Base-by-base conservation (phyloP, 2,329 filamentous ascomycete genomes). In the Colletotrichum sp. region DNA sequence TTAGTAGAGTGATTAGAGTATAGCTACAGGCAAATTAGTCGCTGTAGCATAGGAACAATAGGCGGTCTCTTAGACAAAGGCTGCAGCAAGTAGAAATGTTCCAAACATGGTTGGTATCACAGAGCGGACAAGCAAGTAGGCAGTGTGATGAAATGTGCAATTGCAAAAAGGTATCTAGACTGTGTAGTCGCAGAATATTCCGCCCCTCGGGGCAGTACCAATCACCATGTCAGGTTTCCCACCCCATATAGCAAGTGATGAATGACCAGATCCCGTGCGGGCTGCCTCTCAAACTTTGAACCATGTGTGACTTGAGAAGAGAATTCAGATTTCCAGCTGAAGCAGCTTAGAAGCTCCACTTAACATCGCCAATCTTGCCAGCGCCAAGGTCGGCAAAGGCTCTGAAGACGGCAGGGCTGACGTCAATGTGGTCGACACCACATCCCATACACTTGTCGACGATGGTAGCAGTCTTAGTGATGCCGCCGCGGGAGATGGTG, bases 401-500 rank as follows among this genome's bases (percentile, higher is more conserved):
- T 11, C 25, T 60, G 44, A 78, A 78, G 8, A 77, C 44, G 5
- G 67, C 48, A 25, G 69, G 68, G 27, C 64, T 75, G 34, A 75
- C 75, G 16, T 77, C 77, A 3, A 78, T 55, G 44, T 75, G 52
- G 12, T 59, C 22, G 2, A 8, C 28, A 3, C 11, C 60, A 27
- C 77, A 78, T 2, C 71, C 65, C 65, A 72, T 77, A 68, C 77
- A 77, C 61, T 77, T 78, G 61, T 78, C 77, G 3, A 61, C 48
- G 5, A 78, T 67, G 3, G 30, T 75, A 22, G 64, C 75, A 7
- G 55, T 19, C 39, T 28, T 66, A 16, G 60, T 28, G 13, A 55
- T 60, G 34, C 75, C 77, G 6, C 64, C 57, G 7, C 39, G 39
- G 15, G 19, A 16, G 34, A 75, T 71, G 9, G 16, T 30, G 19